These are phyloP conservation scores for Fusarium veterinarium DNA, from an alignment of 2,329 filamentous ascomycete genomes.

Conservation along the genomic window DNA sequence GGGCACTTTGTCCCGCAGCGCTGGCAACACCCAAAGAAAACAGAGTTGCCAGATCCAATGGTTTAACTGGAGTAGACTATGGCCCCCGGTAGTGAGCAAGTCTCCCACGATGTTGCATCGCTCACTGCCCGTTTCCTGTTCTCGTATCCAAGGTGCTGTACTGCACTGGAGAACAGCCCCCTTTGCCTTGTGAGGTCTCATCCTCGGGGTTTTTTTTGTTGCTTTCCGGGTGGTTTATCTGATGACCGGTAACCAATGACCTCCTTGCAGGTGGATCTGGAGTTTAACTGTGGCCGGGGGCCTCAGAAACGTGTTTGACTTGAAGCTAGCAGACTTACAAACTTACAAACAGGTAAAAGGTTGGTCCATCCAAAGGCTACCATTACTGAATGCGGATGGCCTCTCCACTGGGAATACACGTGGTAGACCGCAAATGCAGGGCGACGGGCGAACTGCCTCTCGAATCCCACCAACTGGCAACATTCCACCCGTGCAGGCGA, in stretches of 20 bases:
- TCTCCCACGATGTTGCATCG: slow-evolving; percentile 27
- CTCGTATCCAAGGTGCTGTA: slow-evolving; percentile 4
- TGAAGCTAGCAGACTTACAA: slow-evolving; percentile 3
- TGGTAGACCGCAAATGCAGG: slow-evolving; percentile 44
- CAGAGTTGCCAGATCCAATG: slow-evolving; percentile 32
- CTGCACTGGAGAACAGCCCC: slow-evolving; percentile 13
- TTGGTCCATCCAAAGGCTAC: neutral
- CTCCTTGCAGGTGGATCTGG: slow-evolving; percentile 2
- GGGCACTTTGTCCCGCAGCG: slow-evolving; percentile 6
- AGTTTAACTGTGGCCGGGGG: slow-evolving; percentile 12
- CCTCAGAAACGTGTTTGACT: slow-evolving; percentile 19
- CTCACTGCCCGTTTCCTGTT: slow-evolving; percentile 29
- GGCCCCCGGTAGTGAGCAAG: slow-evolving; percentile 5
- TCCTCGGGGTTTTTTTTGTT: slow-evolving; percentile 8
- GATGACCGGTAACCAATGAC: slow-evolving; percentile 1
- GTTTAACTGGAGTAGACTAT: slow-evolving; percentile 35
- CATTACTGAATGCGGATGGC: neutral
- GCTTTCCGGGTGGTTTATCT: slow-evolving; percentile 13
- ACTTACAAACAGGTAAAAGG: neutral
- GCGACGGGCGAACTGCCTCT: slow-evolving; percentile 42
- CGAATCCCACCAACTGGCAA: slow-evolving; percentile 37
- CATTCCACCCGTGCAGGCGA: neutral
- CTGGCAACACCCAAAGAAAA: slow-evolving; percentile 39
- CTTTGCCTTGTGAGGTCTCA: slow-evolving; percentile 1
- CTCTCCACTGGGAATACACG: slow-evolving; percentile 38